These are phyloP conservation scores for Rhizophlyctis rosea DNA, from an alignment of 192 early-diverging fungal species.

Conservation along the genomic window DNA sequence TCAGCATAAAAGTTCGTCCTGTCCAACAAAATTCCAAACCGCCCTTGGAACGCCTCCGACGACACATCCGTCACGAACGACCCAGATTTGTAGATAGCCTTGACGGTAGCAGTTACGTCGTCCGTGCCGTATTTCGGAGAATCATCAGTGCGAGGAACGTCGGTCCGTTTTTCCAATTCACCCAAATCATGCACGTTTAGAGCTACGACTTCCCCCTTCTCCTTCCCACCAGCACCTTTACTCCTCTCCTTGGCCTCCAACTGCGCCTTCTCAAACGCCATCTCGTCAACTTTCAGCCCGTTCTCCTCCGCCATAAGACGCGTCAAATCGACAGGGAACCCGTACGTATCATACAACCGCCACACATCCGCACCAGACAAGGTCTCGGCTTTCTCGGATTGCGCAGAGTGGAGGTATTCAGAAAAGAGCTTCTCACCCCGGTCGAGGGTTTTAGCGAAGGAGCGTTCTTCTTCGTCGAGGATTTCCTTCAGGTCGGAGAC, in stretches of 20 bases:
- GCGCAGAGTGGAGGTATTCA: slow-evolving; percentile 62
- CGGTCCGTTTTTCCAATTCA: slow-evolving; percentile 68
- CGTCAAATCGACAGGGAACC: slow-evolving; percentile 97
- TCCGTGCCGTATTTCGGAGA: slow-evolving; percentile 74
- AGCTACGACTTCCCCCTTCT: slow-evolving; percentile 58
- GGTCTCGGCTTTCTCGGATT: slow-evolving; percentile 53
- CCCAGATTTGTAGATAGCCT: slow-evolving; percentile 72
- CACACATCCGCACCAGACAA: slow-evolving; percentile 89
- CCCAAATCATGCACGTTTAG: slow-evolving; percentile 93
- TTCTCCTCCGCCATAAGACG: slow-evolving; percentile 98
- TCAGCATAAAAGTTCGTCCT: slow-evolving; percentile 98
- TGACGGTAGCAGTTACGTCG: slow-evolving; percentile 70
- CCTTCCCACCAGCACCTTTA: slow-evolving; percentile 49
- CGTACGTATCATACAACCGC: slow-evolving; percentile 98
- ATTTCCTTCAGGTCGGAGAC: slow-evolving; percentile 89
- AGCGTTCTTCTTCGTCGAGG: slow-evolving; percentile 91
- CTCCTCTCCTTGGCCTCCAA: slow-evolving; percentile 74
- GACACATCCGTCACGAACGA: slow-evolving; percentile 39
- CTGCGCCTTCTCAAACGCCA: slow-evolving; percentile 74
- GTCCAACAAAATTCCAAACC: slow-evolving; percentile 89
- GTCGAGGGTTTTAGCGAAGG: slow-evolving; percentile 95
- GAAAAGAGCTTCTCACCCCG: slow-evolving; percentile 94
- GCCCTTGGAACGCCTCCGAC: slow-evolving; percentile 53
- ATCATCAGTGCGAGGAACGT: slow-evolving; percentile 82
- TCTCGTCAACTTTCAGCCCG: slow-evolving; percentile 79